Conservation (phyloP, 2,329 filamentous ascomycete species). For the Verticillium albo-atrum region DNA sequence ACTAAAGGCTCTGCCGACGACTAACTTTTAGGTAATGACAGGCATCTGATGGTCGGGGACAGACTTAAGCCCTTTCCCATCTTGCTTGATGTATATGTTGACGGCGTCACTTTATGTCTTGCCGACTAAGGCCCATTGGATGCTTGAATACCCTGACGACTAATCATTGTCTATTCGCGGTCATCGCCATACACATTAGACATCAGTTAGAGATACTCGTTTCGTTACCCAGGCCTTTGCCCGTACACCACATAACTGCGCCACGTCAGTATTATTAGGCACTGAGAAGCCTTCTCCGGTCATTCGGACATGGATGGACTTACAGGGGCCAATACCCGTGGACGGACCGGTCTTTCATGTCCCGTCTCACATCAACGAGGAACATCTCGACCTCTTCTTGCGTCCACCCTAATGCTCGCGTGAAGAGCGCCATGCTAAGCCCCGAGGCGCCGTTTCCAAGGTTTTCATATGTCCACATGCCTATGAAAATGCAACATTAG, state of each 20-base stretch:
- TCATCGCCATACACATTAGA: no score
- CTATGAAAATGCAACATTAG: neutral
- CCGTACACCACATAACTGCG: neutral
- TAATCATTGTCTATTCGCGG: no score
- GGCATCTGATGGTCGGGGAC: no score
- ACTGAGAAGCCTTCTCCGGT: neutral
- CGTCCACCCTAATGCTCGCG: slow-evolving; percentile 26
- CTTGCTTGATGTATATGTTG: no score
- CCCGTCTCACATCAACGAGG: slow-evolving; percentile 25
- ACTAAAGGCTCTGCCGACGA: no score
- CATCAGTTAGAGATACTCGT: no score
- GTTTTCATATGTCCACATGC: slow-evolving; percentile 24
- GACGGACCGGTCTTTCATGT: slow-evolving; percentile 24
- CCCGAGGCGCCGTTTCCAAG: slow-evolving; percentile 27
- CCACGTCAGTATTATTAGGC: neutral
- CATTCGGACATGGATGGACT: slow-evolving; percentile 10
- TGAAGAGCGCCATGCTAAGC: slow-evolving; percentile 30
- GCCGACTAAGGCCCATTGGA: no score
- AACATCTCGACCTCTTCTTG: slow-evolving; percentile 27
- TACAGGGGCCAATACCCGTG: slow-evolving; percentile 35
- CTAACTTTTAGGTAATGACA: no score
- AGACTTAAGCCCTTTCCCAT: no score
- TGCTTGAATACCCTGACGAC: no score
- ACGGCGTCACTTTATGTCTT: no score
- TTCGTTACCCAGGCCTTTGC: neutral